Percentiles rank a stretch among this genome's conserved stretches.
phyloP scores from a whole-genome alignment of 2,329 filamentous ascomycete genomes.

The Orbilia ellipsospora region DNA sequence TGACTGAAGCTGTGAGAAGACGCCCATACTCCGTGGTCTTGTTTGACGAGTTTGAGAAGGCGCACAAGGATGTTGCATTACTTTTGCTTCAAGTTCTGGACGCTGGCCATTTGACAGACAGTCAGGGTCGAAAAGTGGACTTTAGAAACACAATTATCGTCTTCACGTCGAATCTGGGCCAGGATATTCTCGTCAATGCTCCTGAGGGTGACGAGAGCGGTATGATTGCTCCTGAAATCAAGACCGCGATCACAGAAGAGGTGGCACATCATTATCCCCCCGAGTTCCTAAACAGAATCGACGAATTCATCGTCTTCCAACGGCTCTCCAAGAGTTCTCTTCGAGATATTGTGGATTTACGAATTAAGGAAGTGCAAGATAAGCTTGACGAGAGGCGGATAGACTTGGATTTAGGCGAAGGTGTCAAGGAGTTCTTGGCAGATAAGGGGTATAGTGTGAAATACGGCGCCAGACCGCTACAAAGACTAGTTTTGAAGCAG shows the following conservation, averaged over 20 bases:
- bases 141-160: constrained; percentile 98
- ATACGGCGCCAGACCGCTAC: constrained; percentile 90
- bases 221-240: constrained; percentile 78
- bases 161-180: constrained; percentile 92
- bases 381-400: constrained; percentile 89
- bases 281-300: constrained; percentile 95
- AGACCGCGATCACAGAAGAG: constrained; percentile 86
- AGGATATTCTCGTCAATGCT: constrained; percentile 84
- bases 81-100: constrained; percentile 93
- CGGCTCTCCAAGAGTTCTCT: constrained; percentile 81
- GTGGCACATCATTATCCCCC: constrained; percentile 81
- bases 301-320: constrained; percentile 97
- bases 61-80: constrained; percentile 92
- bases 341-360: constrained; percentile 92
- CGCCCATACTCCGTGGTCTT: constrained; percentile 95
- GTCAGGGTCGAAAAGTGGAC: constrained; percentile 95
- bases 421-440: constrained; percentile 86
- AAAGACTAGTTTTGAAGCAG: constrained; percentile 88
- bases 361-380: constrained; percentile 82
- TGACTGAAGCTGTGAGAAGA: constrained; percentile 92
- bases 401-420: constrained; percentile 74
- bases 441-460: constrained; percentile 89
- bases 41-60: constrained; percentile 98
- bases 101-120: constrained; percentile 93
- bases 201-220: constrained; percentile 69